Conservation (phyloP, 495 filamentous ascomycete genomes). For the Aspergillus taichungensis region DNA sequence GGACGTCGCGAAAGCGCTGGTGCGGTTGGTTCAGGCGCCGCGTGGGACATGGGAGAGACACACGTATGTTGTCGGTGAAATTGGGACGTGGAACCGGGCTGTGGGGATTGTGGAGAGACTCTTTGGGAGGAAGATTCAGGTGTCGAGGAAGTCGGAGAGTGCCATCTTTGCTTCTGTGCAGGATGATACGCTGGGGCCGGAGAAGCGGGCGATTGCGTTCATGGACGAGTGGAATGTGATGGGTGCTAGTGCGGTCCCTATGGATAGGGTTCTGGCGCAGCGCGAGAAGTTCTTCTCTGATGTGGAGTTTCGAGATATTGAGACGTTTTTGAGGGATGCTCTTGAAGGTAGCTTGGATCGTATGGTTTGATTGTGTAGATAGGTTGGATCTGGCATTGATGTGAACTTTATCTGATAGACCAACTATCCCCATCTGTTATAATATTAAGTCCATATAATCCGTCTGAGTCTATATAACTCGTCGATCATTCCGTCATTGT, state of each 20-base stretch:
- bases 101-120: background rate
- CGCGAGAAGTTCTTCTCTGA: conserved; percentile 4
- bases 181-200: background rate
- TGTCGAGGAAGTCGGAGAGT: no score
- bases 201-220: background rate
- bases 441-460: no score
- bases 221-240: conserved; percentile 3
- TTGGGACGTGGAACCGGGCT: conserved; percentile 1
- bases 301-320: background rate
- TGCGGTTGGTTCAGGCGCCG: background rate
- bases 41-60: background rate
- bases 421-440: no score
- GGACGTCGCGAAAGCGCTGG: conserved; percentile 7
- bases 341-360: no score
- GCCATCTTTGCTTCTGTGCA: background rate
- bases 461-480: no score
- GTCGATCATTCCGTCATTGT: no score
- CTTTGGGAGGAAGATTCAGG: background rate
- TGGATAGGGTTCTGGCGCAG: conserved; percentile 4
- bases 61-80: conserved; percentile 1
- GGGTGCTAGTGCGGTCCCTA: conserved; percentile 2
- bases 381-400: no score
- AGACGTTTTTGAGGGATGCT: conserved; percentile 3
- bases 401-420: no score
- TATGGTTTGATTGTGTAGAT: no score